Conservation (phyloP, 345 rosid genomes). For the Raphanus raphanistrum region DNA sequence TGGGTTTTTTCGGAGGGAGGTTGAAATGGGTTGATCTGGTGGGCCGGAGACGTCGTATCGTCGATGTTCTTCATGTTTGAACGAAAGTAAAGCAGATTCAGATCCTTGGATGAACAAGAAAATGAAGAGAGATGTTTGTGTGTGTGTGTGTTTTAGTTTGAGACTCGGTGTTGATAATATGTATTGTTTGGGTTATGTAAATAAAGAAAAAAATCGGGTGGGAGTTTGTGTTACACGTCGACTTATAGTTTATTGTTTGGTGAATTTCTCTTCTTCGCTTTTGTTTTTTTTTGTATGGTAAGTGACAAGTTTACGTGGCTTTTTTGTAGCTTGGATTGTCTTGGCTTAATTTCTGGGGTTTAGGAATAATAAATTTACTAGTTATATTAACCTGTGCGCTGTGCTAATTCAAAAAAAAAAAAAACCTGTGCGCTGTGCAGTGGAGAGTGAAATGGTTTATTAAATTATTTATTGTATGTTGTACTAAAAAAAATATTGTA, state of each 20-base stretch:
- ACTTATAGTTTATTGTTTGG: constrained; percentile 14
- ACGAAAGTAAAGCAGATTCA: constrained; percentile 28
- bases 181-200: constrained; percentile 25
- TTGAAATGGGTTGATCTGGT: constrained; percentile 19
- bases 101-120: constrained; percentile 17
- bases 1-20: constrained; percentile 20
- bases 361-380: neutral
- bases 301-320: constrained; percentile 60
- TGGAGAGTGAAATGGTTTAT: too few species aligned
- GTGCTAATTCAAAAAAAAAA: too few species aligned
- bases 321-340: constrained; percentile 26
- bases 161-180: constrained; percentile 25
- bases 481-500: too few species aligned
- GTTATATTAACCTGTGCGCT: too few species aligned
- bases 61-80: constrained; percentile 27
- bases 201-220: constrained; percentile 39
- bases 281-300: constrained; percentile 45
- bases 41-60: constrained; percentile 29
- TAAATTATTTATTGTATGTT: too few species aligned
- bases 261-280: constrained; percentile 1
- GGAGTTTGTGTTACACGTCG: constrained; percentile 64
- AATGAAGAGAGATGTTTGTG: constrained; percentile 5
- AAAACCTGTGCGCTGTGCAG: too few species aligned
- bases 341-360: constrained; percentile 29
- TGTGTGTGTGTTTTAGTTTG: constrained; percentile 11